Percentiles rank a stretch among this genome's conserved stretches.
Conservation (phyloP, 1,139 yeast genomes). For the Geotrichum restrictum region DNA sequence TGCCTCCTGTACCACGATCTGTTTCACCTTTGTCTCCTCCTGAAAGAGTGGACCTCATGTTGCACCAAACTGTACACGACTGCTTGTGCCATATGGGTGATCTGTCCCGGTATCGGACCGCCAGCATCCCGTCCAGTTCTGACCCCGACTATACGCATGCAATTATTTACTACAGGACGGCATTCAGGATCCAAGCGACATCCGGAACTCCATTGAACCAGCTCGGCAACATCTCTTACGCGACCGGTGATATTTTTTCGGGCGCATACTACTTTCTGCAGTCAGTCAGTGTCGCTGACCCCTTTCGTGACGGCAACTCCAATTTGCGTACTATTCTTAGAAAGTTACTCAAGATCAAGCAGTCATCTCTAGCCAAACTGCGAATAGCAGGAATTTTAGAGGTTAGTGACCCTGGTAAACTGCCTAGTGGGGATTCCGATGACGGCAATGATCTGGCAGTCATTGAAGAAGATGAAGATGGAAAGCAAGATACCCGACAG, state of each 20-base stretch:
- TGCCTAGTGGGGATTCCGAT: neutral
- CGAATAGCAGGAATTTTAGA: neutral
- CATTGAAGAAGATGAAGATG: constrained; percentile 8
- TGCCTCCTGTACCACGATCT: neutral
- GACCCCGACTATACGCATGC: constrained; percentile 23
- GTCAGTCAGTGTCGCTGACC: constrained; percentile 18
- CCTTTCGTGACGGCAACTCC: constrained; percentile 13
- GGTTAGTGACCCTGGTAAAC: too few relatives aligned
- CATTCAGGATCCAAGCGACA: constrained; percentile 21
- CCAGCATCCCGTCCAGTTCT: neutral
- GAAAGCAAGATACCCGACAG: neutral
- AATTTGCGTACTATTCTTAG: constrained; percentile 16
- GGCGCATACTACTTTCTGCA: constrained; percentile 21
- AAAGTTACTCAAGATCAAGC: constrained; percentile 12
- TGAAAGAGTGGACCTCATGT: neutral
- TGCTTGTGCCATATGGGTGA: constrained; percentile 26
- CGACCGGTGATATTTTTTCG: constrained; percentile 18
- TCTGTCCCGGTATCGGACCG: constrained; percentile 25
- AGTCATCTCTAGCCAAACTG: neutral
- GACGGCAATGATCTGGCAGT: neutral
- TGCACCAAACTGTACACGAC: constrained; percentile 9
- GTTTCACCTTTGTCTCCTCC: neutral
- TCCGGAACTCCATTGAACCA: constrained; percentile 17
- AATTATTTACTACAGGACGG: constrained; percentile 24
- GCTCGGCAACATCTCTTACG: constrained; percentile 17